A percentile compares a stretch with the other conserved stretches of the same genome.
Conservation (phyloP, 2,329 filamentous ascomycete species). For the Botryotinia narcissicola region DNA sequence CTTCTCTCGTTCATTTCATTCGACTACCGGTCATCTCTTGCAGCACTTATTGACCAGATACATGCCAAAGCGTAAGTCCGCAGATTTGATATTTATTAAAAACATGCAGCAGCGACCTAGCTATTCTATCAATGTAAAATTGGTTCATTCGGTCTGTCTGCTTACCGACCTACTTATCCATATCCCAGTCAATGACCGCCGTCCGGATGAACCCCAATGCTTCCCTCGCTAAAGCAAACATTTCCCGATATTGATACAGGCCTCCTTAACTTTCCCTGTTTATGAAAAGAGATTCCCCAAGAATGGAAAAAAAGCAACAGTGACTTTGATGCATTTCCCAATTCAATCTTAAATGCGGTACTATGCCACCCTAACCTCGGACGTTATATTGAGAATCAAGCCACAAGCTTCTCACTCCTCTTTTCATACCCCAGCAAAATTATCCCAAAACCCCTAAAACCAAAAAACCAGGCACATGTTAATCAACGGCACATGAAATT, state of each 20-base stretch:
- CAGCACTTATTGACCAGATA: background rate
- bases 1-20: background rate
- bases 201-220: constrained; percentile 15
- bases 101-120: background rate
- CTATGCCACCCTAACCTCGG: background rate
- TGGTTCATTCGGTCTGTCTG: background rate
- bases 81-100: background rate
- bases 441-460: background rate
- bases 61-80: background rate
- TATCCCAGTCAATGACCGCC: background rate
- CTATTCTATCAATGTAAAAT: background rate
- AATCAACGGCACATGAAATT: constrained; percentile 11
- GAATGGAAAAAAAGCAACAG: background rate
- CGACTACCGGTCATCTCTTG: background rate
- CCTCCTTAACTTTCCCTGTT: constrained; percentile 1
- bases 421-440: background rate
- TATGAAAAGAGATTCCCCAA: background rate
- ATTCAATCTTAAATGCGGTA: background rate
- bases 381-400: constrained; percentile 14
- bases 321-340: background rate
- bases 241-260: constrained; percentile 10
- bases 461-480: background rate
- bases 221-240: constrained; percentile 18
- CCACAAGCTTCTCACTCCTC: background rate
- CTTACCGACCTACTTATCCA: background rate